Base-by-base conservation (phyloP, 2,329 filamentous ascomycete genomes). In the Aspergillus spinulosporus region DNA sequence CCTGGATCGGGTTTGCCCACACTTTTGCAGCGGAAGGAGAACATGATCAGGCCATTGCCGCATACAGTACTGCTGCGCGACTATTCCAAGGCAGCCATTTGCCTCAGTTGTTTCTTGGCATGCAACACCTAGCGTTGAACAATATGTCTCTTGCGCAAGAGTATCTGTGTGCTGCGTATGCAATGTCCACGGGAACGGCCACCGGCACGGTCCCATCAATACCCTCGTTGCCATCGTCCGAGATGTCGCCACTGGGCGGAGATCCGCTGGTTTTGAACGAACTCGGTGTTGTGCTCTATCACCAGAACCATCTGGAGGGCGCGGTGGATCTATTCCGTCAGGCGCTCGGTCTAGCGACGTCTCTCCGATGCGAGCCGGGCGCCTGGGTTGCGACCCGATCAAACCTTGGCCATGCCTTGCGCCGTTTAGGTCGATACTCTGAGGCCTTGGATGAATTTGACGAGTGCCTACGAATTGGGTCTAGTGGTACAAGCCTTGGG, bases 1-100 rank as follows among this genome's bases (percentile, higher is more conserved):
- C 94, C 2, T 99, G 94, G 94, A 97, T 99, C 62, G 94, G 95
- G 1, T 99, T 99, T 69, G 94, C 94, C 1, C 95, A 99, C 72
- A 99, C 94, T 0, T 99, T 99, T 71, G 94, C 94, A 1, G 92
- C 92, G 8, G 94, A 99, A 72, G 94, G 94, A 51, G 94, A 99
- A 74, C 92, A 97, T 72, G 94, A 99, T 72, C 94, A 99, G 76
- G 94, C 94, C 47, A 97, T 99, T 61, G 95, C 92, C 6, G 94
- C 95, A 0, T 99, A 99, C 76, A 96, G 90, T 31, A 99, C 94
- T 0, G 94, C 94, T 0, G 93, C 93, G 1, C 84, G 94, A 39
- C 78, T 99, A 0, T 99, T 99, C 74, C 96, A 97, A 79, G 94
- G 94, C 39, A 97, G 93, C 0, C 95, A 99, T 72, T 81, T 99